These are phyloP conservation scores for Tausonia pullulans DNA, from an alignment of 1,284 basidiomycete genomes.

Conservation along the genomic window DNA sequence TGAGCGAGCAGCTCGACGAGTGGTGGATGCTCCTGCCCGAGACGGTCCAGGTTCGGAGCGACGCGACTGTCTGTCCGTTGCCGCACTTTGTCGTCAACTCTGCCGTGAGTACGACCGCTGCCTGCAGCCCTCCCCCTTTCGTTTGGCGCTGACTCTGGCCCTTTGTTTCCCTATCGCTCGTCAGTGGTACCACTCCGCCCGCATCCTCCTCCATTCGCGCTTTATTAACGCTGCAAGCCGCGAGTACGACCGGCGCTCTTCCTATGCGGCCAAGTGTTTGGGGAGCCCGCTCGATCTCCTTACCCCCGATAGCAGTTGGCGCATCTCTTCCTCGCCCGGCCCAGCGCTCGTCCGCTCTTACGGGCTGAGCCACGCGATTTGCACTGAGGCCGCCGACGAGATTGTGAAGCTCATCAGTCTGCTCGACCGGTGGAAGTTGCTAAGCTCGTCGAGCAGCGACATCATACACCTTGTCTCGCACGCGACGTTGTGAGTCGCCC, in stretches of 20 bases:
- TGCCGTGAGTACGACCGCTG: conserved; percentile 21
- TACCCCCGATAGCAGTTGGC: too few relatives aligned
- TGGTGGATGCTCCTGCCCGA: conserved; percentile 24
- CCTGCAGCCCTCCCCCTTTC: not conserved
- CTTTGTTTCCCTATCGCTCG: not conserved
- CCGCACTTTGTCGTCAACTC: conserved; percentile 29
- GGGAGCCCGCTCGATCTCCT: not conserved
- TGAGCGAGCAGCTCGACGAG: conserved; percentile 21
- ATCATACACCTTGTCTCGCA: conserved; percentile 30
- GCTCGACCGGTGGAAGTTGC: conserved; percentile 26
- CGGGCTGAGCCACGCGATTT: conserved; percentile 22
- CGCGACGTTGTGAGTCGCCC: conserved; percentile 26
- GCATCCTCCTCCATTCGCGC: conserved; percentile 28
- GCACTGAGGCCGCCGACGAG: conserved; percentile 26
- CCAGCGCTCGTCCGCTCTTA: conserved; percentile 1
- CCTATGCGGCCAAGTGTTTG: not conserved
- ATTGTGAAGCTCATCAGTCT: conserved; percentile 26
- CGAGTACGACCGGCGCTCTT: not conserved
- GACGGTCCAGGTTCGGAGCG: conserved; percentile 22
- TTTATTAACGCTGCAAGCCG: conserved; percentile 22
- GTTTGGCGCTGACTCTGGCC: not conserved
- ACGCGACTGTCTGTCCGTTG: conserved; percentile 21
- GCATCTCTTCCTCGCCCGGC: not conserved
- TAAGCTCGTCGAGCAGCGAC: conserved; percentile 28
- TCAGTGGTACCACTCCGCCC: conserved; percentile 29